phyloP scores from a whole-genome alignment of 306 rosid species.

The Boehmeria nivea region DNA sequence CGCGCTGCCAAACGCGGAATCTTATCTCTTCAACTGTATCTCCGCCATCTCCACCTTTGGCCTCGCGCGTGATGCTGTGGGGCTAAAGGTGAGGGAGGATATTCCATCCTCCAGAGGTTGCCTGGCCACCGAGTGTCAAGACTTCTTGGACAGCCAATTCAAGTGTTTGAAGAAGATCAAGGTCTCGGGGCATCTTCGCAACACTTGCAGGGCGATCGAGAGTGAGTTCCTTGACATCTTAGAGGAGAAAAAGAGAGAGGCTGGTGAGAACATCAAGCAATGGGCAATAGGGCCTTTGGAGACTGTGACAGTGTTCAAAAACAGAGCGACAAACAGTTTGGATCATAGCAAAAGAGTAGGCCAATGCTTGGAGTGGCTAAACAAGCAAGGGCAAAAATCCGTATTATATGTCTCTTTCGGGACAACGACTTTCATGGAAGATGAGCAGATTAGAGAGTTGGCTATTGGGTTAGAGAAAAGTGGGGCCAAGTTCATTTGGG shows the following conservation, averaged over 20 bases:
- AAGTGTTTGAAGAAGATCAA: constrained; percentile 24
- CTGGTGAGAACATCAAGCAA: constrained; percentile 10
- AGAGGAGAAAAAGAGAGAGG: neutral
- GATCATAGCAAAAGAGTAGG: neutral
- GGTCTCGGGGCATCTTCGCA: constrained; percentile 28
- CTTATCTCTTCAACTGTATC: neutral
- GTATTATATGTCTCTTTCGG: constrained; percentile 48
- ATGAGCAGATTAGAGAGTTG: constrained; percentile 36
- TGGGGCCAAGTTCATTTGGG: constrained; percentile 44
- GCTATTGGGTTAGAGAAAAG: constrained; percentile 50
- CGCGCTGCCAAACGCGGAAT: constrained; percentile 1
- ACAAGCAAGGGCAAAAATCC: constrained; percentile 21
- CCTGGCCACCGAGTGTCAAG: constrained; percentile 17
- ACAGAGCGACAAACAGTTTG: neutral
- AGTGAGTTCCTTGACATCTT: constrained; percentile 31
- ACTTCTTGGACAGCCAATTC: constrained; percentile 26
- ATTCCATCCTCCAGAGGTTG: constrained; percentile 31
- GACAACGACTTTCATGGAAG: constrained; percentile 31
- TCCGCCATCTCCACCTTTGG: neutral
- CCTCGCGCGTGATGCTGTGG: neutral
- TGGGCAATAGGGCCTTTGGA: constrained; percentile 59
- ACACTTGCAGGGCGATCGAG: constrained; percentile 43
- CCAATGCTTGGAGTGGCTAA: constrained; percentile 29
- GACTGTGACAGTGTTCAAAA: constrained; percentile 20
- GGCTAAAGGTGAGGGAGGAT: neutral